phyloP scores from a whole-genome alignment of 1,139 yeast genomes.

The Komagataea norvegica region DNA sequence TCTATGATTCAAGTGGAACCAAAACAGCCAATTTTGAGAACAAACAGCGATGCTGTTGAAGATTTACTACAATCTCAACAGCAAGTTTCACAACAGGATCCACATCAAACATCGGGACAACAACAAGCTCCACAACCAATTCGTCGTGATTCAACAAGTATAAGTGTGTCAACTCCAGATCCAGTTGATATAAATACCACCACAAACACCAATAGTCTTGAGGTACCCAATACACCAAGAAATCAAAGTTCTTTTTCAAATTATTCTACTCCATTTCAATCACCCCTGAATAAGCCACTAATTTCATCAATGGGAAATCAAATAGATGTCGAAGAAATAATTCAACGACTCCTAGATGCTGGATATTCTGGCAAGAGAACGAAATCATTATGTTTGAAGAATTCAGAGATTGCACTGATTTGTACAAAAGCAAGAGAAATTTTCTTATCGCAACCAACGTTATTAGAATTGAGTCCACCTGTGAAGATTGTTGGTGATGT shows the following conservation, averaged over 20 bases:
- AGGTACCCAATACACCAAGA: constrained; percentile 17
- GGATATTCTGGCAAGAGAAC: constrained; percentile 94
- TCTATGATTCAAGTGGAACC: constrained; percentile 67
- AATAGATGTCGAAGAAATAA: constrained; percentile 80
- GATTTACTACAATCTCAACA: constrained; percentile 24
- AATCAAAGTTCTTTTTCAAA: constrained; percentile 22
- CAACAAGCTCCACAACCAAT: constrained; percentile 26
- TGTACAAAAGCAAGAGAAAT: constrained; percentile 88
- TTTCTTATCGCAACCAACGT: constrained; percentile 81
- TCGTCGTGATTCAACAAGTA: constrained; percentile 4
- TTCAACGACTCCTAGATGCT: constrained; percentile 86
- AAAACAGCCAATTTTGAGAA: constrained; percentile 57
- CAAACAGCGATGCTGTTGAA: constrained; percentile 28
- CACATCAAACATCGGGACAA: too few relatives aligned
- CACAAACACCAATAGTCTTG: constrained; percentile 1
- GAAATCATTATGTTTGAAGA: constrained; percentile 81
- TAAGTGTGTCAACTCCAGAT: background rate
- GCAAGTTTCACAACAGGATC: constrained; percentile 3
- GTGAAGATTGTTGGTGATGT: constrained; percentile 97
- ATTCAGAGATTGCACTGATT: constrained; percentile 77
- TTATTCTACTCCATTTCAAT: constrained; percentile 24
- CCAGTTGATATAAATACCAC: background rate
- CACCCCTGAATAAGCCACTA: constrained; percentile 15
- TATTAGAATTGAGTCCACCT: constrained; percentile 87
- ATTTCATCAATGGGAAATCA: constrained; percentile 28